phyloP scores from a whole-genome alignment of 139 green algal species.

The Nannochloris sp. region DNA sequence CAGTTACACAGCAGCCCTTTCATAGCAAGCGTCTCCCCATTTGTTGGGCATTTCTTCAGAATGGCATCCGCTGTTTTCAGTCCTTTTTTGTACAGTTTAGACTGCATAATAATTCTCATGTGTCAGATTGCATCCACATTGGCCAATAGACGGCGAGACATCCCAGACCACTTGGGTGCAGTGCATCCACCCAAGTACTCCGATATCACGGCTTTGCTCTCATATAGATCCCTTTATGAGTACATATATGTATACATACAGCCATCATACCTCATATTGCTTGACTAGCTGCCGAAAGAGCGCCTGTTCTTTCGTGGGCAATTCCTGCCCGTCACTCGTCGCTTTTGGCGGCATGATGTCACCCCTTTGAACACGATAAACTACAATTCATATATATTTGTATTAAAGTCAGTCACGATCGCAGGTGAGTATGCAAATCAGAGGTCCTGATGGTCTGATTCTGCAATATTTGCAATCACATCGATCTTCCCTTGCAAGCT shows the following conservation, averaged over 20 bases:
- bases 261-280: conserved; percentile 70
- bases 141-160: not conserved
- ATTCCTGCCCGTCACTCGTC: conserved; percentile 20
- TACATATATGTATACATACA: not conserved
- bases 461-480: too few relatives aligned
- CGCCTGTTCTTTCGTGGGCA: conserved; percentile 65
- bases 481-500: too few relatives aligned
- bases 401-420: not conserved
- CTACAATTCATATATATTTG: not conserved
- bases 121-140: not conserved
- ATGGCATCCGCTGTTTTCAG: conserved; percentile 90
- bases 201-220: not conserved
- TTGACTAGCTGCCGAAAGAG: conserved; percentile 77
- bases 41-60: conserved; percentile 89
- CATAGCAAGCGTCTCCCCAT: conserved; percentile 97
- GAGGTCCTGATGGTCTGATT: not conserved
- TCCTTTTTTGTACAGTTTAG: conserved; percentile 96
- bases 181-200: not conserved
- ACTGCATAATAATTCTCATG: conserved; percentile 19
- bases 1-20: conserved; percentile 88
- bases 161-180: too few relatives aligned
- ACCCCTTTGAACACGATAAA: not conserved
- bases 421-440: too few relatives aligned
- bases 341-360: conserved; percentile 13
- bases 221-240: not conserved